phyloP scores from a whole-genome alignment of 2,329 filamentous ascomycete genomes.

The Corinectria fuckeliana region DNA sequence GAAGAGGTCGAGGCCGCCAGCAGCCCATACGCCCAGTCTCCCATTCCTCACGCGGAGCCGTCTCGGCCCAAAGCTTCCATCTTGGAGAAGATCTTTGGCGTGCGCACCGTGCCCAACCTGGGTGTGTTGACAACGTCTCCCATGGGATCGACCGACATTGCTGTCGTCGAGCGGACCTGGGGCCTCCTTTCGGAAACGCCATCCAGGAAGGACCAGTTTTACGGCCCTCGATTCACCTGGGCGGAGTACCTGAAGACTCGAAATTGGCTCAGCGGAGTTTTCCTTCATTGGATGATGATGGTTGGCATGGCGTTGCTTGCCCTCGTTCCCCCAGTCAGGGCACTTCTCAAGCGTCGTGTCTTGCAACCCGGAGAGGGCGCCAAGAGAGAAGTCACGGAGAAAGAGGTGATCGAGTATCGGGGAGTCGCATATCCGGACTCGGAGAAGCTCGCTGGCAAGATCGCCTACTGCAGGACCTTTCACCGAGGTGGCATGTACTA shows the following conservation, averaged over 20 bases:
- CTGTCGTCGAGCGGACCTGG: conserved; percentile 68
- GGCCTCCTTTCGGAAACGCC: conserved; percentile 60
- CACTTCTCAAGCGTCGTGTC: conserved; percentile 51
- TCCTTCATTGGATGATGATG: conserved; percentile 56
- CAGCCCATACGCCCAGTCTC: conserved; percentile 63
- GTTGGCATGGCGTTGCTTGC: conserved; percentile 53
- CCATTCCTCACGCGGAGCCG: conserved; percentile 53
- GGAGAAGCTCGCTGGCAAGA: conserved; percentile 49
- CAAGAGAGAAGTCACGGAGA: conserved; percentile 57
- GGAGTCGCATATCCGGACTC: conserved; percentile 68
- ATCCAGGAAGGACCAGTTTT: conserved; percentile 53
- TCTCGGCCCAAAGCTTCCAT: conserved; percentile 40
- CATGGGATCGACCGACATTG: conserved; percentile 56
- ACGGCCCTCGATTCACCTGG: conserved; percentile 68
- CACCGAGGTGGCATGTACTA: conserved; percentile 69
- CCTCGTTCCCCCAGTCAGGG: conserved; percentile 53
- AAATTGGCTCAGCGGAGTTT: conserved; percentile 57
- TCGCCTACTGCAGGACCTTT: conserved; percentile 61
- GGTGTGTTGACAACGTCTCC: conserved; percentile 63
- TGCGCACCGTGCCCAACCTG: conserved; percentile 56
- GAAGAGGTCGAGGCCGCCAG: conserved; percentile 54
- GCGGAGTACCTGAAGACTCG: conserved; percentile 59
- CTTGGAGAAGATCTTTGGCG: conserved; percentile 56
- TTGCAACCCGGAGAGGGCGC: conserved; percentile 63
- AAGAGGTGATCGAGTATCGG: conserved; percentile 68